phyloP scores from a whole-genome alignment of 1,284 basidiomycete species.

The Ustilago cynodontis region DNA sequence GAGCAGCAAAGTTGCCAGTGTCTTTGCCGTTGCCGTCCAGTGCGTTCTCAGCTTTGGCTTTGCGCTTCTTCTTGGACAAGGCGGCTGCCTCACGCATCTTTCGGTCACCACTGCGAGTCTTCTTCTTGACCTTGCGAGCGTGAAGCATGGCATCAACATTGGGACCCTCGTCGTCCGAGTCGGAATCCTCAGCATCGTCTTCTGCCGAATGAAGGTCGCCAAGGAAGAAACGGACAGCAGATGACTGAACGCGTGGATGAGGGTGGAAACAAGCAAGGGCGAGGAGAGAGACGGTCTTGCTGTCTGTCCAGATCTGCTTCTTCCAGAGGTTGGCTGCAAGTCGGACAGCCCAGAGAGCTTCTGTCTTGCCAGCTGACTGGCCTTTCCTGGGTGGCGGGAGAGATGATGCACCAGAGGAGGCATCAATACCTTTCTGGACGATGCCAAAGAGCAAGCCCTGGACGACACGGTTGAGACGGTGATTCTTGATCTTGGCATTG shows the following conservation, averaged over 20 bases:
- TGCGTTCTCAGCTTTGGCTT: constrained; percentile 50
- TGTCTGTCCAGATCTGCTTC: constrained; percentile 93
- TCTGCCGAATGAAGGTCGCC: constrained; percentile 73
- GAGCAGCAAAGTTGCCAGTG: constrained; percentile 83
- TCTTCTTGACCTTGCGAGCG: constrained; percentile 67
- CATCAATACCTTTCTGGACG: constrained; percentile 86
- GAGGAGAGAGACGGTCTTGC: constrained; percentile 92
- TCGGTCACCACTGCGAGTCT: constrained; percentile 63
- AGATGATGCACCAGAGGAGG: constrained; percentile 23
- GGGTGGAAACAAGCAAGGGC: constrained; percentile 94
- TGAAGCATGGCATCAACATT: constrained; percentile 63
- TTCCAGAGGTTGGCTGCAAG: constrained; percentile 94
- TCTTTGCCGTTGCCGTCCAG: constrained; percentile 47
- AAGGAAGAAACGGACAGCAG: constrained; percentile 97
- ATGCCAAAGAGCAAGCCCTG: constrained; percentile 96
- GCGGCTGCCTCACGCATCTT: constrained; percentile 65
- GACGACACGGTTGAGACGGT: constrained; percentile 94
- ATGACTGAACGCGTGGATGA: constrained; percentile 91
- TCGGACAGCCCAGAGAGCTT: constrained; percentile 98
- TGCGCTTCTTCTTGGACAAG: constrained; percentile 56
- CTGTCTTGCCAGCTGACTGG: constrained; percentile 71
- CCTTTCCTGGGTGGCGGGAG: constrained; percentile 72
- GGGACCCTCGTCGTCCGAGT: constrained; percentile 50
- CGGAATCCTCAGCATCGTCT: constrained; percentile 54
- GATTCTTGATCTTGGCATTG: constrained; percentile 89